Percentiles rank a stretch among this genome's conserved stretches.
These are phyloP conservation scores for Sporothrix brasiliensis DNA, from an alignment of 2,329 filamentous ascomycete species.

Conservation along the genomic window DNA sequence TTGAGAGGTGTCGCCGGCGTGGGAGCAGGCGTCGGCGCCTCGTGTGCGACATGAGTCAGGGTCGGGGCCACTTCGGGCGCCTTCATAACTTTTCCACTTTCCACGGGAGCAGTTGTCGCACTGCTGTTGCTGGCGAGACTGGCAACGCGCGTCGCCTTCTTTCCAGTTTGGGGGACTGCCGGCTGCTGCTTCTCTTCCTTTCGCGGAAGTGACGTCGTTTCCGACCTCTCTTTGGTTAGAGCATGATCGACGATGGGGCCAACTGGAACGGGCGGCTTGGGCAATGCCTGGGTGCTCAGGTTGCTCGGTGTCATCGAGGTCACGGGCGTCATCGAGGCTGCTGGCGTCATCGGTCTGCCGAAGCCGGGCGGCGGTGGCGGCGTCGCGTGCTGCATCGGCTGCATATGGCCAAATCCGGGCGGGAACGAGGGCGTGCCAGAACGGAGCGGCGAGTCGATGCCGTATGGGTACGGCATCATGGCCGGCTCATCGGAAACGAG, in stretches of 20 bases:
- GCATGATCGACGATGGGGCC: neutral
- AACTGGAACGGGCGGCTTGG: slow-evolving; percentile 8
- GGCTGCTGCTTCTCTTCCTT: slow-evolving; percentile 15
- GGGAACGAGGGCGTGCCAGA: slow-evolving; percentile 44
- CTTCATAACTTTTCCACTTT: neutral
- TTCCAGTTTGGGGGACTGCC: neutral
- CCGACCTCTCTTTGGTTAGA: neutral
- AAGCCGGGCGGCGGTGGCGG: slow-evolving; percentile 41
- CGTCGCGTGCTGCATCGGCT: slow-evolving; percentile 28
- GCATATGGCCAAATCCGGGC: slow-evolving; percentile 48
- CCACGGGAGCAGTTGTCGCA: neutral
- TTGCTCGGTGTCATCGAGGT: slow-evolving; percentile 9
- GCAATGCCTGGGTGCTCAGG: neutral
- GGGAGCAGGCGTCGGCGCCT: neutral
- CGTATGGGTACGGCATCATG: slow-evolving; percentile 22
- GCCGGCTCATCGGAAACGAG: slow-evolving; percentile 63
- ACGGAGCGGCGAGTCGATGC: slow-evolving; percentile 41
- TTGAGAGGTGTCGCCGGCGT: slow-evolving; percentile 41
- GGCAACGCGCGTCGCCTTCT: slow-evolving; percentile 13
- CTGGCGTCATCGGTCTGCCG: slow-evolving; percentile 31
- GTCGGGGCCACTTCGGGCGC: neutral
- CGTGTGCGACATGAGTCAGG: neutral
- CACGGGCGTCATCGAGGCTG: neutral
- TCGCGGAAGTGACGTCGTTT: neutral
- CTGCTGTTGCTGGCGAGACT: slow-evolving; percentile 16